Evolutionary conservation across 129 eudicot species (phyloP).

Genomic region (Glebionis coronaria): DNA sequence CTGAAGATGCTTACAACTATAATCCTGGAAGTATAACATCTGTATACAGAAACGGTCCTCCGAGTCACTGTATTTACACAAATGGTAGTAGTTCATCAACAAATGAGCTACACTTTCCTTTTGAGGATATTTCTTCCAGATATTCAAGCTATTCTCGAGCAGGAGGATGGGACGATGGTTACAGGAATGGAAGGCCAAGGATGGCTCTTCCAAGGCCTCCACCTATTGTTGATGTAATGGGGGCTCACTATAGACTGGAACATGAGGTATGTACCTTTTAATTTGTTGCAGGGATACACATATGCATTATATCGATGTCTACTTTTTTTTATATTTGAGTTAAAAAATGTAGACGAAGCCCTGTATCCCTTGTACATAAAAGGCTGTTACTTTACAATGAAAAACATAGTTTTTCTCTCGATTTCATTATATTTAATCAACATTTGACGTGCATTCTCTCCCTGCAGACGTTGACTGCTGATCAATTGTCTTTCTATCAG

Average conservation of each 20-base stretch:
- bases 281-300: background rate
- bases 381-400: too few relatives aligned
- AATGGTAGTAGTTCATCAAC: slow-evolving; percentile 11
- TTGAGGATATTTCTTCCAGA: slow-evolving; percentile 10
- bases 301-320: background rate
- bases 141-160: slow-evolving; percentile 20
- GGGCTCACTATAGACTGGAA: slow-evolving; percentile 13
- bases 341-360: too few relatives aligned
- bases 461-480: slow-evolving; percentile 30
- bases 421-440: background rate
- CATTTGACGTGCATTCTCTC: background rate
- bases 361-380: too few relatives aligned
- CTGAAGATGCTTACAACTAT: slow-evolving; percentile 22
- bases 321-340: too few relatives aligned
- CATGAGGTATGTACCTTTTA: slow-evolving; percentile 26
- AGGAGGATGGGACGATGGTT: slow-evolving; percentile 23
- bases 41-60: slow-evolving; percentile 21
- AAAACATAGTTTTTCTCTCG: background rate
- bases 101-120: slow-evolving; percentile 15
- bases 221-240: slow-evolving; percentile 22
- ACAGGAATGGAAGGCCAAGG: slow-evolving; percentile 27
- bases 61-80: background rate
- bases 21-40: slow-evolving; percentile 25
- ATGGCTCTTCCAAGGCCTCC: slow-evolving; percentile 20
- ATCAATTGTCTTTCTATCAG: slow-evolving; percentile 30